phyloP scores from a whole-genome alignment of 441 rosid genomes.

The Omphalea diandra region DNA sequence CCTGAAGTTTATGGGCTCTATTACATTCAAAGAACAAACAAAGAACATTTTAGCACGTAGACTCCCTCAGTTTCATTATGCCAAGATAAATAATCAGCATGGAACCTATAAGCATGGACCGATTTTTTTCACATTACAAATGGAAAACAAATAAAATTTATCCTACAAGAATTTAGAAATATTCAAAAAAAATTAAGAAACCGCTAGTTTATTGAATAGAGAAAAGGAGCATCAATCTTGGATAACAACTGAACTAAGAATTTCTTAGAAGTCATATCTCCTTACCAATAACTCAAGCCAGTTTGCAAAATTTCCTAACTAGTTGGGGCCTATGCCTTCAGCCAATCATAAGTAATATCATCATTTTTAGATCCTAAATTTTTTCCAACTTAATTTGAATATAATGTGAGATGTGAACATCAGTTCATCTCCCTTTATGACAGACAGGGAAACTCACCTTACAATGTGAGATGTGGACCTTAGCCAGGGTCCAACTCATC shows the following conservation, averaged over 20 bases:
- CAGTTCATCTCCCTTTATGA: conserved; percentile 16
- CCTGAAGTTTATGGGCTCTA: not conserved
- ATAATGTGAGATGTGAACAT: conserved; percentile 8
- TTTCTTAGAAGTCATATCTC: not conserved
- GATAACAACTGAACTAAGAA: not conserved
- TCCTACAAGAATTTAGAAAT: not conserved
- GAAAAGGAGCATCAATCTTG: not conserved
- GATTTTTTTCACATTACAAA: not conserved
- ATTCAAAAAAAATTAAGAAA: not conserved
- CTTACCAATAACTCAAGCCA: not conserved
- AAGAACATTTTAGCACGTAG: not conserved
- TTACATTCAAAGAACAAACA: not conserved
- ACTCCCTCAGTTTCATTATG: not conserved
- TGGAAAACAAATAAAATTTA: not conserved
- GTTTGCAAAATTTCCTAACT: not conserved
- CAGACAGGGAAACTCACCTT: conserved; percentile 95
- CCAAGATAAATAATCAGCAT: not conserved
- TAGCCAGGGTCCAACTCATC: conserved; percentile 78
- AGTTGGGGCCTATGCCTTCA: not conserved
- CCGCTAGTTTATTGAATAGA: not conserved
- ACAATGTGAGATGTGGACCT: conserved; percentile 89
- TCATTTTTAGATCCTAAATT: not conserved
- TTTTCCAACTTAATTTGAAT: not conserved
- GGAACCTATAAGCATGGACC: not conserved
- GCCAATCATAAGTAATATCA: not conserved